These are phyloP conservation scores for Aspergillus sp. DNA, from an alignment of 2,329 filamentous ascomycete species.

Conservation along the genomic window DNA sequence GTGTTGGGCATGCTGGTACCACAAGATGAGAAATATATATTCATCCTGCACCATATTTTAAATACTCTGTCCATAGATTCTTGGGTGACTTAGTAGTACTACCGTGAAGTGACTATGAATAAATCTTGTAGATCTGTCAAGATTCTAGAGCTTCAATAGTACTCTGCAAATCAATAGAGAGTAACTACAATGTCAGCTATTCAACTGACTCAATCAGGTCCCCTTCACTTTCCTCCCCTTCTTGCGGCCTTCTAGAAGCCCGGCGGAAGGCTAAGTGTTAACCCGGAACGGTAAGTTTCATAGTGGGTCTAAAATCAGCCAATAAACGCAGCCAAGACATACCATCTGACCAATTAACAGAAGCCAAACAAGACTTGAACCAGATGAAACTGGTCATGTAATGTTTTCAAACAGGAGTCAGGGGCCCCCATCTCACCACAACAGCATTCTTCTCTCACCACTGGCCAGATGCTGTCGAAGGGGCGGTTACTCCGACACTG, in stretches of 20 bases:
- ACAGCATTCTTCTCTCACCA: neutral
- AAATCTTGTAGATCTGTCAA: no score
- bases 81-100: no score
- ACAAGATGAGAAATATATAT: no score
- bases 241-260: neutral
- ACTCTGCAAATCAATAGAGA: no score
- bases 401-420: constrained; percentile 6
- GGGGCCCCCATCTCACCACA: neutral
- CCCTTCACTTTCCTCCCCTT: neutral
- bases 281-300: constrained; percentile 7
- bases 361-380: neutral
- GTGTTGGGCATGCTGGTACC: no score
- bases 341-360: neutral
- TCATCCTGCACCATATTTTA: no score
- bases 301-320: neutral
- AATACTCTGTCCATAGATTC: no score
- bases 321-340: neutral
- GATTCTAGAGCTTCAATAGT: no score
- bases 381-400: constrained; percentile 14
- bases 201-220: neutral
- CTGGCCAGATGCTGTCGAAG: neutral
- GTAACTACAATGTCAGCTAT: no score
- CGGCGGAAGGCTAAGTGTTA: neutral
- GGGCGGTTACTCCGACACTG: neutral
- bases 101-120: no score